A percentile compares a stretch with the other conserved stretches of the same genome.
Conservation (phyloP, 331 rosid species). For the Malus hybrid region DNA sequence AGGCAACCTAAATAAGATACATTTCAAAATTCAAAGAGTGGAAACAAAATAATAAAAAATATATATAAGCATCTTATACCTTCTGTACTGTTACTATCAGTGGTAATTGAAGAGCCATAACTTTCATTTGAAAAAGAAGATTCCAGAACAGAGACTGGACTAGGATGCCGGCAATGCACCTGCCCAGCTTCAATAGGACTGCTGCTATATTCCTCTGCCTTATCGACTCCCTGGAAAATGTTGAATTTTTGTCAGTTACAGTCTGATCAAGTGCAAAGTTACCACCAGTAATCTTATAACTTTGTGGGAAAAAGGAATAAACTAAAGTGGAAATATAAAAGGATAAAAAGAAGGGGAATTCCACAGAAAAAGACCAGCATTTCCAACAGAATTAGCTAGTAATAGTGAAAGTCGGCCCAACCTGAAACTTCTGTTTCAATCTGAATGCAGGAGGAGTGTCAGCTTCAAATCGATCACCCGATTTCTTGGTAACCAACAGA, state of each 20-base stretch:
- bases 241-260: slow-evolving; percentile 2
- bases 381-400: neutral
- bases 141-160: slow-evolving; percentile 88
- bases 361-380: neutral
- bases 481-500: slow-evolving; percentile 18
- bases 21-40: neutral
- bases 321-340: neutral
- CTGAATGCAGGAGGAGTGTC: slow-evolving; percentile 38
- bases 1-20: slow-evolving; percentile 1
- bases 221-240: slow-evolving; percentile 43
- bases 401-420: slow-evolving; percentile 16
- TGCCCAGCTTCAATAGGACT: slow-evolving; percentile 27
- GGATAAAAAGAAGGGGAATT: neutral
- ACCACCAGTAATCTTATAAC: neutral
- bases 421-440: slow-evolving; percentile 50
- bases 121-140: slow-evolving; percentile 76
- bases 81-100: slow-evolving; percentile 55
- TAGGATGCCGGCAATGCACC: slow-evolving; percentile 49
- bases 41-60: neutral
- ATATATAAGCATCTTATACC: slow-evolving; percentile 30
- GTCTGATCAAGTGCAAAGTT: slow-evolving; percentile 4
- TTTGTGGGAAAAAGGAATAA: neutral
- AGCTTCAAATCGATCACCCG: slow-evolving; percentile 25
- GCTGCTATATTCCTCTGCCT: slow-evolving; percentile 34
- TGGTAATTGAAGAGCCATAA: slow-evolving; percentile 53